Base-by-base conservation (phyloP, 2,329 filamentous ascomycete genomes). In the Akanthomyces dipterigenus region DNA sequence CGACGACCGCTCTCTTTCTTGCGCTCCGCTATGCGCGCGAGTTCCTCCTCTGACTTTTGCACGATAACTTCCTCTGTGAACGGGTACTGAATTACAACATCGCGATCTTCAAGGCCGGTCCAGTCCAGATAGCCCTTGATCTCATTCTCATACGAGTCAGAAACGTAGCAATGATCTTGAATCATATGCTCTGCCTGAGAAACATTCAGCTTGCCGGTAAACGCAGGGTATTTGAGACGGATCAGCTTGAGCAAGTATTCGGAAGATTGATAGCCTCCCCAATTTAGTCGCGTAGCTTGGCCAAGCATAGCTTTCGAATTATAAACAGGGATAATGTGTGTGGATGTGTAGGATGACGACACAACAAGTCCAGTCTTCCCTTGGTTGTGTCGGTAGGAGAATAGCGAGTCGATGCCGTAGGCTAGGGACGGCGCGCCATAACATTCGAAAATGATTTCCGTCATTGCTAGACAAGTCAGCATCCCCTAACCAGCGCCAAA, bases 351-450 rank as follows among this genome's bases (percentile, higher is more conserved):
- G 3, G 92, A 96, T 0, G 93, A 96, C 2, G 91, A 96, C 36
- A 98, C 84, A 42, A 99, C 89, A 24, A 99, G 80, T 7, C 95
- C 95, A 28, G 90, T 93, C 55, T 82, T 86, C 64, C 95, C 95
- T 64, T 89, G 86, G 72, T 99, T 99, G 77, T 96, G 90, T 64
- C 88, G 83, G 78, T 96, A 99, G 22, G 93, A 96, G 77, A 99
- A 99, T 36, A 99, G 84, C 12, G 93, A 96, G 74, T 99, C 95
- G 76, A 99, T 93, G 56, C 95, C 95, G 75, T 95, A 97, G 20
- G 93, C 90, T 28, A 97, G 82, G 1, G 91, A 93, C 0, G 95
- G 93, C 12, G 90, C 93, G 63, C 86, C 85, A 74, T 99, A 99
- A 75, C 92, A 96, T 75, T 99, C 95, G 73, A 98, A 99, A 12